Base-by-base conservation (phyloP, 2,329 filamentous ascomycete species). In the Stachybotrys elegans region DNA sequence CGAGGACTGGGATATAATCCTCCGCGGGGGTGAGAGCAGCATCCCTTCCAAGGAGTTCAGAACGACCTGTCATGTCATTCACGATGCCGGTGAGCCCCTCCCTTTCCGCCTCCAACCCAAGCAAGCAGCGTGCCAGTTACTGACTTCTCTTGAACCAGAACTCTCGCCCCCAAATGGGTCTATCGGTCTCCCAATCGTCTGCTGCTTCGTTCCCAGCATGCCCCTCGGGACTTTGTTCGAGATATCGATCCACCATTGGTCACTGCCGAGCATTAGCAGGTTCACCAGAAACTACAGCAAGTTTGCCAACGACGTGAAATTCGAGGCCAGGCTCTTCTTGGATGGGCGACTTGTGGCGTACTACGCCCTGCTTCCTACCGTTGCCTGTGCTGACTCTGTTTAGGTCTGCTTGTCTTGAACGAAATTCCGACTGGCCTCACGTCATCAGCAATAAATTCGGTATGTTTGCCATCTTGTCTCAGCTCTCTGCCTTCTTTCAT, bases 1-100 rank as follows among this genome's bases (percentile, higher is more conserved):
- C 72, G 79, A 88, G 54, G 82, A 88, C 57, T 94, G 88, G 89
- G 89, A 95, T 57, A 78, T 93, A 44, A 78, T 94, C 35, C 72
- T 94, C 48, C 94, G 94, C 60, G 84, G 87, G 0, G 65, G 63
- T 48, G 75, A 77, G 48, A 81, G 75, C 54, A 83, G 81, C 54
- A 61, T 85, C 12, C 89, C 89, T 1, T 65, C 91, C 44, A 86
- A 88, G 62, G 89, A 94, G 65, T 95, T 93, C 73, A 84, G 82
- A 58, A 88, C 87, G 7, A 75, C 79, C 48, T 94, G 87, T 61
- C 84, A 86, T 60, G 80, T 84, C 23, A 76, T 83, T n/a, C 68
- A 72, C 6, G 74, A 79, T 56, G 45, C 60, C 40, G 71, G 72
- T 72, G 52, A 48, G 63, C 49, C 1, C 11, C 17, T 34, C 29